Evolutionary conservation across 495 filamentous ascomycete species (phyloP).

Genomic region (Aspergillus incahuasiensis): DNA sequence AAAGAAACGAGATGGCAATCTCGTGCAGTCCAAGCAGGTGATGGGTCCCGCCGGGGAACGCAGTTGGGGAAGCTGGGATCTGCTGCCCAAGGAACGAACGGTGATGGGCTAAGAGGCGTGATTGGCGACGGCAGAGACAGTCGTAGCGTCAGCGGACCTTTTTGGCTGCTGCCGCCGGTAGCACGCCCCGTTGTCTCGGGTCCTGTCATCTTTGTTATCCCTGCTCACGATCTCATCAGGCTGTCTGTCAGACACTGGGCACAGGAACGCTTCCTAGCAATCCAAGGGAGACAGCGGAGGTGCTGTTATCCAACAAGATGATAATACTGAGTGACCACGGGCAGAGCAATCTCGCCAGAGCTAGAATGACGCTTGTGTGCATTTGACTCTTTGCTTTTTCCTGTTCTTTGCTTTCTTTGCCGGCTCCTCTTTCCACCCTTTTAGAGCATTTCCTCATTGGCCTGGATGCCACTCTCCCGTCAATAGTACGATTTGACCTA

Average conservation of each 20-base stretch:
- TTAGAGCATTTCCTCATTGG: conserved; percentile 12
- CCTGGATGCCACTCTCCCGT: conserved; percentile 8
- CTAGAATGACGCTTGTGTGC: neutral
- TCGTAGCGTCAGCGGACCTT: conserved; percentile 9
- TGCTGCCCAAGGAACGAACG: conserved; percentile 16
- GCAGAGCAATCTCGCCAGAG: neutral
- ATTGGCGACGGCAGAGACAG: conserved; percentile 4
- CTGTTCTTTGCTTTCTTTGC: conserved; percentile 2
- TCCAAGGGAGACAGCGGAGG: too few relatives aligned
- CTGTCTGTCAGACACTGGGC: too few relatives aligned
- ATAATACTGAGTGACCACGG: neutral
- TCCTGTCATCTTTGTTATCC: conserved; percentile 19
- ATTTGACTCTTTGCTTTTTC: neutral
- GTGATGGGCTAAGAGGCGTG: neutral
- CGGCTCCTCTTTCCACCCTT: neutral
- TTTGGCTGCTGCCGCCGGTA: conserved; percentile 19
- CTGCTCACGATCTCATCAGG: neutral
- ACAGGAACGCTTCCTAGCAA: conserved; percentile 16
- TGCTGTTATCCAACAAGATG: neutral
- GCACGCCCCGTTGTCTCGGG: conserved; percentile 25
- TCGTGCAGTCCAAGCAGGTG: conserved; percentile 15
- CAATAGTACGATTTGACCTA: conserved; percentile 20
- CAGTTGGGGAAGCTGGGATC: conserved; percentile 13
- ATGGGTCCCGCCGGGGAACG: conserved; percentile 11
- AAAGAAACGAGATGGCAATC: conserved; percentile 1